A percentile compares a stretch with the other conserved stretches of the same genome.
phyloP scores from a whole-genome alignment of 805 yeast species.

The Candida hungchunana region DNA sequence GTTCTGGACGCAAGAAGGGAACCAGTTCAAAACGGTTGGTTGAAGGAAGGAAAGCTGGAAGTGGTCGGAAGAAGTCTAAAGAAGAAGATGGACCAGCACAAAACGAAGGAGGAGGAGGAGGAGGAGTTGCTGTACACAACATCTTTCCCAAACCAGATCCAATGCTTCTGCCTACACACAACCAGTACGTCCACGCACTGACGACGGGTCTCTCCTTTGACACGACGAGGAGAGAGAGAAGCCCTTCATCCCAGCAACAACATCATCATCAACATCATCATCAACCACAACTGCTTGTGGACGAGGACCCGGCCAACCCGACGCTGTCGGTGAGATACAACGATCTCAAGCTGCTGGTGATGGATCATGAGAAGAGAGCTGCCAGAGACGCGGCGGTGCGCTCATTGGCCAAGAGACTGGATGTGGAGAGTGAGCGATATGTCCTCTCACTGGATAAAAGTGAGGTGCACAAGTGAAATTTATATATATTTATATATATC shows the following conservation, averaged over 20 bases:
- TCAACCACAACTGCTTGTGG: constrained; percentile 7
- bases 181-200: no score
- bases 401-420: constrained; percentile 5
- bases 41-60: constrained; percentile 25
- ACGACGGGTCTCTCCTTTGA: no score
- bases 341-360: constrained; percentile 12
- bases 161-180: no score
- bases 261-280: constrained; percentile 1
- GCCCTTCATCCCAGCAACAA: neutral
- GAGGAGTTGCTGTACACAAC: neutral
- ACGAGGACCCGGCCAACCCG: constrained; percentile 5
- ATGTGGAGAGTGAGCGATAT: constrained; percentile 7
- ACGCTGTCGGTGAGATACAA: constrained; percentile 7
- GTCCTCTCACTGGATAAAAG: constrained; percentile 6
- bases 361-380: no score
- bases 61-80: constrained; percentile 23
- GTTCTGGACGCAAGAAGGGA: constrained; percentile 28
- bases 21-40: constrained; percentile 23
- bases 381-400: no score
- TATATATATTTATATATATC: neutral
- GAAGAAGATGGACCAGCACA: no score
- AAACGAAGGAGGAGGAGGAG: constrained; percentile 1
- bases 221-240: constrained; percentile 1
- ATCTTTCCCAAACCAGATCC: constrained; percentile 1
- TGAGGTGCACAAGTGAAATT: neutral